phyloP scores from a whole-genome alignment of 2,329 filamentous ascomycete genomes.

The Alternaria sp. region DNA sequence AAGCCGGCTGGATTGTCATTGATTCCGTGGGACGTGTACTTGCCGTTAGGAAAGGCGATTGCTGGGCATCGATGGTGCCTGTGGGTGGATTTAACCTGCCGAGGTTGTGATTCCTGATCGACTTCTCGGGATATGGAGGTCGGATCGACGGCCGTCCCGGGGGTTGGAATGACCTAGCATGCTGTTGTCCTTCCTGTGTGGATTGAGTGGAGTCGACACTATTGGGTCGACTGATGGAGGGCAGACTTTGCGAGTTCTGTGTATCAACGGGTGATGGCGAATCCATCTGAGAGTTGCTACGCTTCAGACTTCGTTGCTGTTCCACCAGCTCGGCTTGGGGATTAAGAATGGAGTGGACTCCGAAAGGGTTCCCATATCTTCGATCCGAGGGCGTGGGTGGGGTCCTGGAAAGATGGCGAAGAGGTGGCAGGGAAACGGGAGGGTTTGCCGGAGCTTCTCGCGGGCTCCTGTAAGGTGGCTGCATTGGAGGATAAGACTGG shows the following conservation, averaged over 20 bases:
- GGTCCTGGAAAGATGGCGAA: slow-evolving; percentile 45
- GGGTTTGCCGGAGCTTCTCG: slow-evolving; percentile 23
- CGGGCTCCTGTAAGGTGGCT: slow-evolving; percentile 30
- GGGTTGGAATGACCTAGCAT: slow-evolving; percentile 34
- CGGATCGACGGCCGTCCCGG: slow-evolving; percentile 45
- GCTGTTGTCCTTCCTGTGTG: slow-evolving; percentile 30
- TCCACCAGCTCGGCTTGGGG: slow-evolving; percentile 47
- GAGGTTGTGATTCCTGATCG: slow-evolving; percentile 59
- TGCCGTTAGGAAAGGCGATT: slow-evolving; percentile 56
- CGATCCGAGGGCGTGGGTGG: slow-evolving; percentile 42
- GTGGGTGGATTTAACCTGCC: slow-evolving; percentile 52
- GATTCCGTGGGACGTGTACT: slow-evolving; percentile 53
- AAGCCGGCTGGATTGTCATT: slow-evolving; percentile 53
- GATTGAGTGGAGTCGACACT: slow-evolving; percentile 45
- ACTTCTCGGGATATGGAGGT: slow-evolving; percentile 65
- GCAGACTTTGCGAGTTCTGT: slow-evolving; percentile 42
- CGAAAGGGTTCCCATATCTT: slow-evolving; percentile 46
- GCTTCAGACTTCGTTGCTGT: slow-evolving; percentile 42
- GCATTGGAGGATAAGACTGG: slow-evolving; percentile 33
- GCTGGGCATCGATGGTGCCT: slow-evolving; percentile 57
- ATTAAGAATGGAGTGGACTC: slow-evolving; percentile 56
- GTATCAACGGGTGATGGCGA: slow-evolving; percentile 49
- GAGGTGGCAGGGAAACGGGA: slow-evolving; percentile 40
- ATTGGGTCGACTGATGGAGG: slow-evolving; percentile 44
- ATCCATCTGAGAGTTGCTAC: slow-evolving; percentile 54